phyloP scores from a whole-genome alignment of 2,329 filamentous ascomycete genomes.

The Aspergillus brasiliensis region DNA sequence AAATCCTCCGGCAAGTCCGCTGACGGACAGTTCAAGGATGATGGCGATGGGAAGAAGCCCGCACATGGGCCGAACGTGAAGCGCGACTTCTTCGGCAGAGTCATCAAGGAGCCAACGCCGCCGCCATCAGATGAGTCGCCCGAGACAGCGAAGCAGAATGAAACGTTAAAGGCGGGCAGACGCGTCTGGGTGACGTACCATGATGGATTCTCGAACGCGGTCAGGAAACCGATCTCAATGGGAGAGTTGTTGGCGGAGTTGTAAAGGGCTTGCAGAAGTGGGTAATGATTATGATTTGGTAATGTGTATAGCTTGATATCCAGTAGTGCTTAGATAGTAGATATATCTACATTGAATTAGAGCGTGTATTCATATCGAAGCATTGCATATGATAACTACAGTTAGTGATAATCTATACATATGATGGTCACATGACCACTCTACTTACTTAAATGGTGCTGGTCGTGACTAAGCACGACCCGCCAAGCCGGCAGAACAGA shows the following conservation, averaged over 20 bases:
- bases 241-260: conserved; percentile 68
- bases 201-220: conserved; percentile 89
- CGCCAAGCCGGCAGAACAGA: conserved; percentile 34
- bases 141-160: conserved; percentile 30
- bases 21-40: conserved; percentile 35
- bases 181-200: conserved; percentile 87
- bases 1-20: conserved; percentile 28
- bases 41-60: conserved; percentile 21
- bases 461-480: not conserved
- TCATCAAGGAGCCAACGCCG: conserved; percentile 56
- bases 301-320: not conserved
- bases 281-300: conserved; percentile 3
- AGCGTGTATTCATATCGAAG: too few species aligned
- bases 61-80: conserved; percentile 54
- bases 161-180: conserved; percentile 47
- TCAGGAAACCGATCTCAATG: conserved; percentile 81
- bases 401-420: too few species aligned
- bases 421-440: too few species aligned
- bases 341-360: too few species aligned
- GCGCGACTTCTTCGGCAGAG: conserved; percentile 82
- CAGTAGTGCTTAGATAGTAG: not conserved
- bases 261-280: conserved; percentile 12
- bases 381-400: too few species aligned
- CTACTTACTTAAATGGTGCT: too few species aligned
- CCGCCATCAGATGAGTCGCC: conserved; percentile 32